Evolutionary conservation across 441 rosid genomes (phyloP), one percentile per base, ranked within the genome.

Genomic region (Brassica hybrid): DNA sequence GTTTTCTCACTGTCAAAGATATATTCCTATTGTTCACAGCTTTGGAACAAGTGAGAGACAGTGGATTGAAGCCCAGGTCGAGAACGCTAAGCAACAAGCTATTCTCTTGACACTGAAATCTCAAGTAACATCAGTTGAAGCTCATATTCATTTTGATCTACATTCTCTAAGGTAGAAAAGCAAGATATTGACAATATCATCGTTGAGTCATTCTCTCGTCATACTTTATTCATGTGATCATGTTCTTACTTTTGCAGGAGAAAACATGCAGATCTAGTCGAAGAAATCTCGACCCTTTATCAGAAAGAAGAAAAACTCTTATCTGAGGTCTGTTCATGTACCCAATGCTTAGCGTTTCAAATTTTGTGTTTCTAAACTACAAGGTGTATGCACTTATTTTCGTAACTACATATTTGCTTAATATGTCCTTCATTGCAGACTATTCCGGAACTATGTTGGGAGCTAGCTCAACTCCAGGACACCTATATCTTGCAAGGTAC

Each of bases 31-130:
- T 72, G 14, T 74, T 69, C 65, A 75, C 87, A 94, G 98, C 82
- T 94, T 93, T 77, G 99, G 98, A 77, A 92, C 97, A 30, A 96
- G 99, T 81, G 99, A 96, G 86, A 91, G 92, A 79, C 99, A 96
- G 69, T 96, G 98, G 99, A 97, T 96, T 71, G 99, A 96, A 86
- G 99, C 98, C 65, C 99, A 96, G 85, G 99, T 96, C 69, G 92
- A 91, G 88, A 92, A 92, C 86, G 97, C 99, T 74, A 94, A 92
- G 88, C 97, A 94, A 85, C 99, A 96, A 88, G 96, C 97, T 71
- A 86, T 92, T 84, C 90, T 96, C 13, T 48, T 86, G 89, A 74
- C 96, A 48, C 88, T 96, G 61, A 96, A 94, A 83, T 88, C 96
- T 80, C 99, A 96, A 86, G 86, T 93, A 83, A 83, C 94, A 66